Conservation (phyloP, 495 filamentous ascomycete species). For the Copromyces sp. region DNA sequence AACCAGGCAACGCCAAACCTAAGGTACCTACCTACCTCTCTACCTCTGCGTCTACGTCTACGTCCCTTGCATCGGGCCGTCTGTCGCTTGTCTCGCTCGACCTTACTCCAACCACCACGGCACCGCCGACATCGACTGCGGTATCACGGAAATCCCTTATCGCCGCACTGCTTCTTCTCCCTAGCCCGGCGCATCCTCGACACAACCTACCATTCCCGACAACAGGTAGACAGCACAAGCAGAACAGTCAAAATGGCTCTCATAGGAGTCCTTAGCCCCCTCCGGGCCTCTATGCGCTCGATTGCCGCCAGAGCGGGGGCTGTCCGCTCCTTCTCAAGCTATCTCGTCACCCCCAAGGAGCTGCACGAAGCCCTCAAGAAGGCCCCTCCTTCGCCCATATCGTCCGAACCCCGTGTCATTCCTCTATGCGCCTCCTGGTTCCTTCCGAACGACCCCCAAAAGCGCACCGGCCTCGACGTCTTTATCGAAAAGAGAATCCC, state of each 20-base stretch:
- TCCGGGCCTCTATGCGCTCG: slow-evolving; percentile 18
- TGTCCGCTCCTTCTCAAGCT: slow-evolving; percentile 54
- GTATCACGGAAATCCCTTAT: neutral
- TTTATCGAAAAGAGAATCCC: slow-evolving; percentile 75
- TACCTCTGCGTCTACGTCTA: neutral
- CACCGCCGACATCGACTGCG: neutral
- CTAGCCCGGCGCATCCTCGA: neutral
- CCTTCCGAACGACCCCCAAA: slow-evolving; percentile 68
- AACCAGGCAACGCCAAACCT: neutral
- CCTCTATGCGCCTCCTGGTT: slow-evolving; percentile 94
- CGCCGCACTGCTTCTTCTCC: neutral
- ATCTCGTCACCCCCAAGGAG: slow-evolving; percentile 76
- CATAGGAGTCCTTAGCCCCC: slow-evolving; percentile 25
- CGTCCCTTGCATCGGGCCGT: neutral
- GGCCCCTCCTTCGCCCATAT: slow-evolving; percentile 62
- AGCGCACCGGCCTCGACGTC: slow-evolving; percentile 63
- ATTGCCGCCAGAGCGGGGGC: neutral
- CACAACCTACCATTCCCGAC: neutral
- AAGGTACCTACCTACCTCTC: neutral
- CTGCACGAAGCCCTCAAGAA: slow-evolving; percentile 69
- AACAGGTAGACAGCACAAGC: neutral
- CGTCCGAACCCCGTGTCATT: slow-evolving; percentile 67
- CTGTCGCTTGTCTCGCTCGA: neutral
- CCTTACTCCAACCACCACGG: neutral
- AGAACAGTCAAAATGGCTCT: slow-evolving; percentile 26